Evolutionary conservation across 352 stramenopile genomes (phyloP).

Genomic region (Blastocystis sp.): DNA sequence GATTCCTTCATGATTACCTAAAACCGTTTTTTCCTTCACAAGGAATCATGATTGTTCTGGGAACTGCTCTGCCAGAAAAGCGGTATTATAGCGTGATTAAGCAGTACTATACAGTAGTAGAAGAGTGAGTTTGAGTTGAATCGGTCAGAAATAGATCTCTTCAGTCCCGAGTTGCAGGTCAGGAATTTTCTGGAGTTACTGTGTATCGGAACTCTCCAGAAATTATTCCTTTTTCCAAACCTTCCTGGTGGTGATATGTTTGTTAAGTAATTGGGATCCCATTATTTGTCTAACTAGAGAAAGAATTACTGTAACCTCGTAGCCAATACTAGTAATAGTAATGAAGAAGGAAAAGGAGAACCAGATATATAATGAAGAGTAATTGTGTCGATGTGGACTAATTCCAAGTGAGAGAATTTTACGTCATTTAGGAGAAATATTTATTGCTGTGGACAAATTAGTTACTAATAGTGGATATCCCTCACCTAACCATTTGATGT

Average conservation of each 20-base stretch:
- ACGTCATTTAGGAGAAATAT: too few species aligned
- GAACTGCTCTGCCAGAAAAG: conserved; percentile 3
- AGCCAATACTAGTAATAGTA: too few species aligned
- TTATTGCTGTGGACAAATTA: too few species aligned
- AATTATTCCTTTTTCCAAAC: not conserved
- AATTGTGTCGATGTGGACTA: too few species aligned
- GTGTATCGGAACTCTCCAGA: conserved; percentile 17
- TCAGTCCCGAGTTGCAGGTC: not conserved
- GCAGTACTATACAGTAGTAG: conserved; percentile 26
- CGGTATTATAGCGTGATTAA: conserved; percentile 5
- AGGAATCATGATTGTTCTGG: conserved; percentile 51
- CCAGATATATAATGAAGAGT: too few species aligned
- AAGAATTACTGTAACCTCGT: too few species aligned
- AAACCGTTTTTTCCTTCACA: not conserved
- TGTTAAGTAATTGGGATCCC: not conserved
- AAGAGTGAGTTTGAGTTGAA: not conserved
- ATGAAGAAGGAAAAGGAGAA: too few species aligned
- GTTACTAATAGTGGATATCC: too few species aligned
- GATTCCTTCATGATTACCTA: not conserved
- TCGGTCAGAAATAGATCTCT: not conserved
- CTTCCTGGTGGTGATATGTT: conserved; percentile 33
- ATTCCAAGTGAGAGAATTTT: too few species aligned
- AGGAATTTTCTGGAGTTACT: conserved; percentile 39
- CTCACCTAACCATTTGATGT: too few species aligned
- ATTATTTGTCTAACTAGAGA: too few species aligned